Conservation (phyloP, 192 early-diverging fungal species). For the Linnemannia elongata region DNA sequence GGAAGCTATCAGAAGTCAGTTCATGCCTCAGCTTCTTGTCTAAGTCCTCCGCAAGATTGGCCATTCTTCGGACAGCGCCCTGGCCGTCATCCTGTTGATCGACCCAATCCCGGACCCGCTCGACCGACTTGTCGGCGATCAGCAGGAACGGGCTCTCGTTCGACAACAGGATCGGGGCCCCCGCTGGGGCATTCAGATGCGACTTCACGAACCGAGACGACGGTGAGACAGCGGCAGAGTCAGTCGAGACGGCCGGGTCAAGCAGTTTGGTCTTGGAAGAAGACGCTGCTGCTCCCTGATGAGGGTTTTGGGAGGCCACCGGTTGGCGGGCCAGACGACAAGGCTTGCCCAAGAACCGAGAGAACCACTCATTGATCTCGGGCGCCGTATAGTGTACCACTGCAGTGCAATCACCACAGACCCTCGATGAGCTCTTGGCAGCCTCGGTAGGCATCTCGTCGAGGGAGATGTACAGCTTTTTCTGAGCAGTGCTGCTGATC, state of each 20-base stretch:
- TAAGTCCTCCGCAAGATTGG: conserved; percentile 22
- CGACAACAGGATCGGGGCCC: conserved; percentile 67
- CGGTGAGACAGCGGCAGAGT: neutral
- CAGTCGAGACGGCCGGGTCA: neutral
- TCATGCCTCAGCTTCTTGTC: conserved; percentile 39
- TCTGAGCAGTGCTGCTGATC: neutral
- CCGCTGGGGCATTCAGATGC: conserved; percentile 49
- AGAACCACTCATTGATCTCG: conserved; percentile 62
- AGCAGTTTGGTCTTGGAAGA: neutral
- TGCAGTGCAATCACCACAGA: conserved; percentile 58
- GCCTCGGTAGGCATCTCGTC: conserved; percentile 37
- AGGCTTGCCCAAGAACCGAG: conserved; percentile 58
- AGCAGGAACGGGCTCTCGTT: conserved; percentile 83
- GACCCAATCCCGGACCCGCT: conserved; percentile 68
- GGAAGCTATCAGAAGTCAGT: conserved; percentile 64
- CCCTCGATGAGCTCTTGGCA: conserved; percentile 41
- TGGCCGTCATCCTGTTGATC: conserved; percentile 46
- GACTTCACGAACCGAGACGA: conserved; percentile 53
- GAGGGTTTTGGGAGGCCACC: conserved; percentile 12
- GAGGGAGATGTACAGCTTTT: conserved; percentile 35
- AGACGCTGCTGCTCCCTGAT: neutral
- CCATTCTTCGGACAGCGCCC: conserved; percentile 40
- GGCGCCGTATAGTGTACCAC: conserved; percentile 49
- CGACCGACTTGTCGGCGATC: conserved; percentile 70
- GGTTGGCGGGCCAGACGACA: conserved; percentile 60